These are phyloP conservation scores for Phytopythium mirpurense DNA, from an alignment of 352 stramenopile species.

Conservation along the genomic window DNA sequence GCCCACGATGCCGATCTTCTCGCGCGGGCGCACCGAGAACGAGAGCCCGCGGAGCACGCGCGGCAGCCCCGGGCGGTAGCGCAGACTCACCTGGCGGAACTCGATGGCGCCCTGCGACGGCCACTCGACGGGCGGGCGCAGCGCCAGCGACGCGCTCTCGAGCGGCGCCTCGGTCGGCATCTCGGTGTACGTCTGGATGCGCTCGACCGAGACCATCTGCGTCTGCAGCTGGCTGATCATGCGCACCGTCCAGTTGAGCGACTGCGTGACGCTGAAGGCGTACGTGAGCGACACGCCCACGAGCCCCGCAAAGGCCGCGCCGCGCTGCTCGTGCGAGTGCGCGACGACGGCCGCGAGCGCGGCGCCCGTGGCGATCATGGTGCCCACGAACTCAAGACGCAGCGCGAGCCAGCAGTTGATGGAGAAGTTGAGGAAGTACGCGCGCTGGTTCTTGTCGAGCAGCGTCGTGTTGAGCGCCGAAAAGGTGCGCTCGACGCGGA, in stretches of 20 bases:
- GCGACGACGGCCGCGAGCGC: constrained; percentile 37
- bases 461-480: constrained; percentile 33
- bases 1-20: constrained; percentile 80
- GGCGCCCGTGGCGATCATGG: constrained; percentile 38
- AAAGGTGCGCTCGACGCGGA: constrained; percentile 37
- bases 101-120: constrained; percentile 67
- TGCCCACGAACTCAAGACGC: constrained; percentile 59
- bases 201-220: constrained; percentile 67
- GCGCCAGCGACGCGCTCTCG: constrained; percentile 15
- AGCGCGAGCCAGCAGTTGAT: constrained; percentile 70
- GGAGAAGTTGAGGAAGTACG: constrained; percentile 60
- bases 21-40: constrained; percentile 63
- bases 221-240: constrained; percentile 68
- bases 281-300: constrained; percentile 63
- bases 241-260: constrained; percentile 56
- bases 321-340: constrained; percentile 23
- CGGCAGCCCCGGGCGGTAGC: constrained; percentile 75
- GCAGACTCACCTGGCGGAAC: constrained; percentile 83
- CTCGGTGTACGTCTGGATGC: constrained; percentile 56
- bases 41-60: constrained; percentile 54
- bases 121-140: constrained; percentile 52
- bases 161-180: constrained; percentile 43
- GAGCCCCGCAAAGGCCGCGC: constrained; percentile 38
- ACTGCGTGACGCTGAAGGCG: constrained; percentile 69
- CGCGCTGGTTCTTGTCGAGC: constrained; percentile 56